Conservation (phyloP, 805 yeast species). For the Candida taoyuanica region DNA sequence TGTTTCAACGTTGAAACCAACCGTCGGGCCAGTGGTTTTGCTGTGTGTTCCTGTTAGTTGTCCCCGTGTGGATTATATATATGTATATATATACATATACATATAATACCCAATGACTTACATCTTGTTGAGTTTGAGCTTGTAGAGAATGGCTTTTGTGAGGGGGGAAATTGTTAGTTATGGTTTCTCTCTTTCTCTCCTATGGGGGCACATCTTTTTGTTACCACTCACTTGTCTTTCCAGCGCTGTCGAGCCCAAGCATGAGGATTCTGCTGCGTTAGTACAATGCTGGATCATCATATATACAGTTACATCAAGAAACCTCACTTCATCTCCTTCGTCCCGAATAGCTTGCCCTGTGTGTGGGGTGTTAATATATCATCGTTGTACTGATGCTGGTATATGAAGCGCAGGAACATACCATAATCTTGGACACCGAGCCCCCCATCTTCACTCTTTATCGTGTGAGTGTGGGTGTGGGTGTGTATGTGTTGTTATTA, state of each 20-base stretch:
- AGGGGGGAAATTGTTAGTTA: no score
- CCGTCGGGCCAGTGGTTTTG: conserved; percentile 83
- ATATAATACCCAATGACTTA: no score
- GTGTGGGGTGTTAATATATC: background rate
- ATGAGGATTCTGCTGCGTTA: conserved; percentile 52
- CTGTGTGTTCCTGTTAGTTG: no score
- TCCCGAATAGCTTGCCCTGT: conserved; percentile 45
- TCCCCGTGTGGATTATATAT: no score
- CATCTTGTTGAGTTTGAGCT: conserved; percentile 71
- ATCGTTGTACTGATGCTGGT: no score
- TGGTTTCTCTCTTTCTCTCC: no score
- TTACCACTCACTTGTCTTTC: conserved; percentile 56
- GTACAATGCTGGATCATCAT: background rate
- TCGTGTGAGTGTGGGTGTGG: no score
- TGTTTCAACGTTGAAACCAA: conserved; percentile 89
- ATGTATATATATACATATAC: no score
- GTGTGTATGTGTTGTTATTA: no score
- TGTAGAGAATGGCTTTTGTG: conserved; percentile 69
- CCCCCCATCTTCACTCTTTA: conserved; percentile 27
- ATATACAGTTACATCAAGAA: conserved; percentile 5
- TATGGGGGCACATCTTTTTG: no score
- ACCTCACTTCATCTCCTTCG: conserved; percentile 41
- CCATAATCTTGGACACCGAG: conserved; percentile 30
- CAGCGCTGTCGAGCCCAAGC: conserved; percentile 93
- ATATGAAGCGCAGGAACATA: conserved; percentile 12